Percentiles rank a stretch among this genome's conserved stretches.
phyloP scores from a whole-genome alignment of 169 alveolate genomes.

The Plasmodium gallinaceum region DNA sequence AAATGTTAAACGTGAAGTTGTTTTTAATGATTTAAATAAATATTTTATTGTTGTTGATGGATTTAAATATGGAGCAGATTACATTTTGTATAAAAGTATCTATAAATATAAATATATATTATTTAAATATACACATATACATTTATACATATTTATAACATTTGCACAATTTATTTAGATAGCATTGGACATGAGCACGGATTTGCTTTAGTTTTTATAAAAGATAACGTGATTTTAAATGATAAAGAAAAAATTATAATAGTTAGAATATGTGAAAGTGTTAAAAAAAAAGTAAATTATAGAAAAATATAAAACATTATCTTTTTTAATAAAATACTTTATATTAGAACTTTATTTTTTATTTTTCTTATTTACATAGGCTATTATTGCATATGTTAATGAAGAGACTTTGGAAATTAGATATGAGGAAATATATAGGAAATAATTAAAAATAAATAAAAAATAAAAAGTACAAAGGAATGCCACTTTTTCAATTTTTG shows the following conservation, averaged over 20 bases:
- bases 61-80: slow-evolving; percentile 76
- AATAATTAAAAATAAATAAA: neutral
- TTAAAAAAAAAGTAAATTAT: slow-evolving; percentile 58
- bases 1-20: slow-evolving; percentile 47
- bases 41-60: slow-evolving; percentile 54
- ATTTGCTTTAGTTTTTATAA: slow-evolving; percentile 64
- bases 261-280: slow-evolving; percentile 74
- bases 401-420: slow-evolving; percentile 8
- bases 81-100: slow-evolving; percentile 53
- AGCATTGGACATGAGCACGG: slow-evolving; percentile 46
- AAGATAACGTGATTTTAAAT: slow-evolving; percentile 35
- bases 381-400: slow-evolving; percentile 65
- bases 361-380: slow-evolving; percentile 28
- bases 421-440: slow-evolving; percentile 57
- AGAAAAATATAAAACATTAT: neutral
- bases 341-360: slow-evolving; percentile 11
- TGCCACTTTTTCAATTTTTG: too few relatives aligned
- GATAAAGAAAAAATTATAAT: slow-evolving; percentile 61
- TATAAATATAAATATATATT: neutral
- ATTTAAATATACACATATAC: neutral
- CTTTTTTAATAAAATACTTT: neutral
- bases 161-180: slow-evolving; percentile 14
- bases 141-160: neutral
- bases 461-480: neutral
- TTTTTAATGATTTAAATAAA: slow-evolving; percentile 46